A percentile compares a stretch with the other conserved stretches of the same genome.
These are phyloP conservation scores for Ophioceras dolichostomum DNA, from an alignment of 2,329 filamentous ascomycete species.

Conservation along the genomic window DNA sequence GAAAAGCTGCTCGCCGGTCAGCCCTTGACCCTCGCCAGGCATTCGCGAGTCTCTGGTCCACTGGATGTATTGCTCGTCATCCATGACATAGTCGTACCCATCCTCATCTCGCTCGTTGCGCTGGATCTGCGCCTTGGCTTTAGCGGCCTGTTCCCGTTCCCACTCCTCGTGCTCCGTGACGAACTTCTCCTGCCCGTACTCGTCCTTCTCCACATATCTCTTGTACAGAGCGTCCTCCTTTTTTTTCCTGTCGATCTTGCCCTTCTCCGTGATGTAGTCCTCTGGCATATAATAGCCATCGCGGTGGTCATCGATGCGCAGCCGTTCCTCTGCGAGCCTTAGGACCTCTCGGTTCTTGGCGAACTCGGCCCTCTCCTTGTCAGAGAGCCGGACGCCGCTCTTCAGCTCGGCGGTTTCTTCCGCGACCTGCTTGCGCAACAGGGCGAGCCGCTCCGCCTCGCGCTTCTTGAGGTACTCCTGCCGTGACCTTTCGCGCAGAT, in stretches of 20 bases:
- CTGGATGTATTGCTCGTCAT: slow-evolving; percentile 77
- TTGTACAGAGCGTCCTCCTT: slow-evolving; percentile 88
- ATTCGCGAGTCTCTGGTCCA: slow-evolving; percentile 67
- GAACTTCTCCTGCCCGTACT: slow-evolving; percentile 77
- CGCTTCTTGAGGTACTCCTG: slow-evolving; percentile 92
- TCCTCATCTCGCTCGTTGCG: slow-evolving; percentile 64
- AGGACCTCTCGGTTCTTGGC: slow-evolving; percentile 76
- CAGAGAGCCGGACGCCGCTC: slow-evolving; percentile 62
- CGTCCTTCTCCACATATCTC: slow-evolving; percentile 77
- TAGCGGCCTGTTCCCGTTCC: slow-evolving; percentile 80
- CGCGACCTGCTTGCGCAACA: slow-evolving; percentile 81
- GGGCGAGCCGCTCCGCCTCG: slow-evolving; percentile 69
- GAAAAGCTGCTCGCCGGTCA: slow-evolving; percentile 68
- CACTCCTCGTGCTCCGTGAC: slow-evolving; percentile 93
- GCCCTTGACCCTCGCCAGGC: slow-evolving; percentile 55
- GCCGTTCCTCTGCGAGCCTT: slow-evolving; percentile 68
- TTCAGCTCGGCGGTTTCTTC: slow-evolving; percentile 76
- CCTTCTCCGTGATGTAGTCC: slow-evolving; percentile 89
- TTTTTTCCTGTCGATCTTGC: slow-evolving; percentile 73
- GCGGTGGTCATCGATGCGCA: slow-evolving; percentile 79
- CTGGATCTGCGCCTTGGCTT: slow-evolving; percentile 77
- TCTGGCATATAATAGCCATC: slow-evolving; percentile 92
- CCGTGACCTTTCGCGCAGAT: slow-evolving; percentile 70
- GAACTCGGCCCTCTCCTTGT: slow-evolving; percentile 77
- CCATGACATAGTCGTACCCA: slow-evolving; percentile 85